Evolutionary conservation across 495 filamentous ascomycete genomes (phyloP), one percentile per base, ranked within the genome.

Genomic region (Beverwykella pulmonaria): DNA sequence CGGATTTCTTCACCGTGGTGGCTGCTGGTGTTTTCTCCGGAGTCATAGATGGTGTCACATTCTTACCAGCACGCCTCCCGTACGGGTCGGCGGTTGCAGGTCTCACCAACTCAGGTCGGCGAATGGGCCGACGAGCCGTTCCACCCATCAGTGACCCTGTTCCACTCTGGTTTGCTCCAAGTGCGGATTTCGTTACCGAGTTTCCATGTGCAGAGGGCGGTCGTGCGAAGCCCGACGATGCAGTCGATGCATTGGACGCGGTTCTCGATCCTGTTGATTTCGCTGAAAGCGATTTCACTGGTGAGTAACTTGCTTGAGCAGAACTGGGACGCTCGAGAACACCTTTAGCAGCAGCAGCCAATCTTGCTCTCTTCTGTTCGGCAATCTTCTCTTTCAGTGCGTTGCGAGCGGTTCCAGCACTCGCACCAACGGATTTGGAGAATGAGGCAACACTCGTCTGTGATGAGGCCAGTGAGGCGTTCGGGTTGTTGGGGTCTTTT

Each of bases 401-500:
- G 64, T 79, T 82, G 55, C 80, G 86, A 59, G 73, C 76, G 25
- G 79, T 82, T 83, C 27, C 82, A 12, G 82, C 81, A 34, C 75
- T 77, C 6, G 74, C 63, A 55, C 78, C 78, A 36, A 74, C 68
- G 20, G 79, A 78, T 22, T 82, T 76, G 41, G 83, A 82, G 25
- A 83, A 68, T 52, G 80, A 81, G 20, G 83, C 75, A 17, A 47
- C 58, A 39, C 59, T 71, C 12, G 26, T 62, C 39, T 72, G 70
- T 10, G 75, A 76, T 14, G 73, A 70, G 20, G 67, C 62, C 7
- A 75, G 56, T 8, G 74, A 71, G 19, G 83, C 82, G 73, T 90
- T 90, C 20, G 92, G 92, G 73, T 96, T 96, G 53, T 87, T 82
- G 22, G 89, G 78, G 70, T 93, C 88, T 52, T 91, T 92, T 69